Evolutionary conservation across 768 basidiomycete species (phyloP), one percentile per base, ranked within the genome.

Genomic region (Porpolomopsis calyptriformis): DNA sequence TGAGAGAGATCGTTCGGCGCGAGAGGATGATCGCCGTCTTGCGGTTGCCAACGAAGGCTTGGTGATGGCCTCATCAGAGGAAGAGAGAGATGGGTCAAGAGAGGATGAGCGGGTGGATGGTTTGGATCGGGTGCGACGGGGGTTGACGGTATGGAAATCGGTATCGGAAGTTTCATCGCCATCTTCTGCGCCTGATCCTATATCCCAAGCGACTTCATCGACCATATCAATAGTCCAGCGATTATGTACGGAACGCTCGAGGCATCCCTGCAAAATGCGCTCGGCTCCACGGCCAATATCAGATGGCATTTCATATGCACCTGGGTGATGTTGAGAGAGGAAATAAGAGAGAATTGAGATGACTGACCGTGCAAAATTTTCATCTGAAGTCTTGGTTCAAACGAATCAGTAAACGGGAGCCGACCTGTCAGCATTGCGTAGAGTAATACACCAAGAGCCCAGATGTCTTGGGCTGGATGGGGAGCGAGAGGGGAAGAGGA

Each of bases 361-460:
- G 29, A 63, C 64, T 62, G 64, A 75, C 93, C 90, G 43, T 82
- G 78, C 6, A 94, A 58, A 48, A 99, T 94, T 64, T 93, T 93
- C 76, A 90, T 82, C 43, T 89, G 84, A 47, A 98, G 62, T 26
- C 94, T 70, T 1, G 91, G 92, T 61, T 99, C 94, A 56, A 87
- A 99, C 0, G 83, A 67, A 62, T 99, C 94, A 26, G 59, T 65
- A 60, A 97, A 97, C 0, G 96, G 96, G 5, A 98, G 68, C n/a
- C 71, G 68, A 2, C 91, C 91, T 0, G 80, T 81, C 16, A 98
- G 72, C 1, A 99, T 69, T 6, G 83, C 80, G 58, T 91, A 88
- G 1, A 99, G 77, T 51, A 96, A 73, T 45, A 92, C 80, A 0
- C 96, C 96, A 2, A 97, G 66, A 0, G 96, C 92, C 96, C 96